A percentile compares a stretch with the other conserved stretches of the same genome.
These are phyloP conservation scores for Bocquillonia castaneifolia DNA, from an alignment of 441 rosid genomes.

Conservation along the genomic window DNA sequence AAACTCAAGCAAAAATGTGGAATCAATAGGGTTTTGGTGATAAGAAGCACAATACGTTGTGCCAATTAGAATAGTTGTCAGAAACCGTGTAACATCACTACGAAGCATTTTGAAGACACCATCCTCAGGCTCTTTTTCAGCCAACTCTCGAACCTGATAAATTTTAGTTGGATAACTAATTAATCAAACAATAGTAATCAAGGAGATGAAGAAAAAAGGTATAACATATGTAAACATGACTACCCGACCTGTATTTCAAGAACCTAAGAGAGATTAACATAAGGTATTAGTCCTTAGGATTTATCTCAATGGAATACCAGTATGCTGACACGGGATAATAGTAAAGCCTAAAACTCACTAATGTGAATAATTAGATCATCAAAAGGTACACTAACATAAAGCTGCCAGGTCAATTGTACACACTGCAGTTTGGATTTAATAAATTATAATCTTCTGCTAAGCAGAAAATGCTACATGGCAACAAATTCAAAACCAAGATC, in stretches of 20 bases:
- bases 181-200: conserved; percentile 9
- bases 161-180: conserved; percentile 26
- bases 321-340: neutral
- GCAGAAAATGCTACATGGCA: neutral
- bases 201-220: neutral
- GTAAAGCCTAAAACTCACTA: neutral
- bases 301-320: neutral
- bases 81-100: conserved; percentile 93
- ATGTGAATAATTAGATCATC: neutral
- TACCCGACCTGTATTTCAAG: neutral
- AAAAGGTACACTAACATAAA: too few species aligned
- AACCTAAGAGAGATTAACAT: neutral
- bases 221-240: neutral
- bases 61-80: conserved; percentile 97
- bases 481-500: neutral
- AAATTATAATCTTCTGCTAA: neutral
- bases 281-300: neutral
- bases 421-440: neutral
- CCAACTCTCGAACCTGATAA: conserved; percentile 86
- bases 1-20: conserved; percentile 24
- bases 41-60: conserved; percentile 64
- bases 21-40: conserved; percentile 21
- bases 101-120: conserved; percentile 97
- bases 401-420: conserved; percentile 1
- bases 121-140: conserved; percentile 90